Base-by-base conservation (phyloP, 148 eudicot species). In the Chenopodium quinoa region DNA sequence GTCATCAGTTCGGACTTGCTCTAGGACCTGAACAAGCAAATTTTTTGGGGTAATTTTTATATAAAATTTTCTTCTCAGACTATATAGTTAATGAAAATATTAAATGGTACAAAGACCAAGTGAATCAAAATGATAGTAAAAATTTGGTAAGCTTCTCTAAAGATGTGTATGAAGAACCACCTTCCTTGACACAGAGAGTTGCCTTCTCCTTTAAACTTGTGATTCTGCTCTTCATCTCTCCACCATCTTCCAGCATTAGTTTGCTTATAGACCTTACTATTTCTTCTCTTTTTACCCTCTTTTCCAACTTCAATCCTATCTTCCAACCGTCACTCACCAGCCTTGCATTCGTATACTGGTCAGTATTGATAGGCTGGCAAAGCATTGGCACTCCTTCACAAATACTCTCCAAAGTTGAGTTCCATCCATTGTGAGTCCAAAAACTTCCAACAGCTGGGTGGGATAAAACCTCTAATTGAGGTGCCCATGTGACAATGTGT, bases 321-420 rank as follows among this genome's bases (percentile, higher is more conserved):
- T n/a, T 83, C 93, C 91, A 92, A 37, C 81, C 84, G 56, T 86
- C 87, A 7, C 76, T 86, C 13, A 86, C 89, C 48, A 82, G 79
- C 58, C 91, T 87, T 0, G 93, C 92, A 50, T 88, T 88, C 72
- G 84, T 84, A 27, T 72, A 23, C 74, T 90, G 92, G 56, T 92
- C 90, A 17, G 71, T 78, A 17, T 85, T 88, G 69, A 78, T 83
- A 1, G 97, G 96, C 3, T 72, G 63, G 32, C 92, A 89, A 52
- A 91, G 86, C 93, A 92, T 87, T 9, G 96, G 91, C 9, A 89
- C 89, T 5, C 93, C 96, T 82, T 88, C 90, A 62, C 85, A 85
- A 1, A 91, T 87, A 70, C 93, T 89, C 73, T 92, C 96, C 73
- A 91, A 20, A 0, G 91, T 88, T 23, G 96, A 91, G 29, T 92